A percentile compares a stretch with the other conserved stretches of the same genome.
Evolutionary conservation across 768 basidiomycete species (phyloP).

Genomic region (Pulveroboletus ravenelii): DNA sequence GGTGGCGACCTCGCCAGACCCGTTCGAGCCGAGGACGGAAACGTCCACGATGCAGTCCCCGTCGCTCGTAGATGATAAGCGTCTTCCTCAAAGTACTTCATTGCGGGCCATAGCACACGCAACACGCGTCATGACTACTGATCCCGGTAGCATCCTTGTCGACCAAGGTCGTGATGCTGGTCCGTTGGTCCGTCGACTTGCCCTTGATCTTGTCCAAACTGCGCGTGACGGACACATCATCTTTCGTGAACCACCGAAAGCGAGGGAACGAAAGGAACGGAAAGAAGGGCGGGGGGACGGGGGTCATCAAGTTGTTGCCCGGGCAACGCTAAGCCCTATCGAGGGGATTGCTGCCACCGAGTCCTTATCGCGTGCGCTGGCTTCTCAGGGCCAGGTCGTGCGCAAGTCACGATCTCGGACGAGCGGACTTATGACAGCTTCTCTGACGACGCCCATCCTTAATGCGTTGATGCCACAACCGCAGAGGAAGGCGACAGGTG

Average conservation of each 20-base stretch:
- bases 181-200: conserved; percentile 55
- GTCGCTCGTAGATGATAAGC: conserved; percentile 26
- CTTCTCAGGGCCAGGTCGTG: conserved; percentile 29
- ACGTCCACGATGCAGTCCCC: conserved; percentile 28
- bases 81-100: conserved; percentile 53
- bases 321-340: conserved; percentile 41
- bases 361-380: conserved; percentile 45
- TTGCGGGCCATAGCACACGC: conserved; percentile 77
- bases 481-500: conserved; percentile 37
- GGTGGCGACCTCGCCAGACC: conserved; percentile 21
- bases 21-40: conserved; percentile 21
- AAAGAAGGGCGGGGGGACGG: conserved; percentile 27
- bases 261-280: conserved; percentile 44
- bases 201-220: conserved; percentile 61
- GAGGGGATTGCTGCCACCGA: conserved; percentile 41
- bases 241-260: conserved; percentile 35
- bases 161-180: conserved; percentile 65
- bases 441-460: conserved; percentile 56
- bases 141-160: conserved; percentile 66
- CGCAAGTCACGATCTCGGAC: conserved; percentile 35
- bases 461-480: conserved; percentile 54
- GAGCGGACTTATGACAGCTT: conserved; percentile 33
- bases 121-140: conserved; percentile 82
- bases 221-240: conserved; percentile 60
- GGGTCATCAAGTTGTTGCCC: conserved; percentile 31